phyloP scores from a whole-genome alignment of 1,139 yeast species.

The Debaryomycetaceae sp. region DNA sequence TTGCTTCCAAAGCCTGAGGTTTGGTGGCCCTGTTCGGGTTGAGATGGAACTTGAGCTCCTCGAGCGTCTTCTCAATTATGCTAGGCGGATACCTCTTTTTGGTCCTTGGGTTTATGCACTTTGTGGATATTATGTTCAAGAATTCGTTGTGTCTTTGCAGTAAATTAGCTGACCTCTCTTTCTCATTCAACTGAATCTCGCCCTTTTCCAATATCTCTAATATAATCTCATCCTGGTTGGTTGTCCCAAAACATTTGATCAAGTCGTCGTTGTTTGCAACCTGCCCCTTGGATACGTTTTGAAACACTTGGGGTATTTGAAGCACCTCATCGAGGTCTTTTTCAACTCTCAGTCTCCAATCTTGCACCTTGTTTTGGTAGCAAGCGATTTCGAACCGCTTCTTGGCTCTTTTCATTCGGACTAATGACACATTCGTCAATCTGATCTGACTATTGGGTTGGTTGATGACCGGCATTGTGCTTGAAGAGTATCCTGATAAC shows the following conservation, averaged over 20 bases:
- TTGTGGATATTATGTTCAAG: slow-evolving; percentile 77
- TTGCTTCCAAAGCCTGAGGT: slow-evolving; percentile 88
- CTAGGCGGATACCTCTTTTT: slow-evolving; percentile 92
- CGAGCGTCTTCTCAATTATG: slow-evolving; percentile 84
- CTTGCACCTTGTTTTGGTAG: slow-evolving; percentile 95
- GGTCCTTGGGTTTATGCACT: slow-evolving; percentile 86
- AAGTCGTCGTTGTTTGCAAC: slow-evolving; percentile 89
- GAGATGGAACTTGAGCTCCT: slow-evolving; percentile 77
- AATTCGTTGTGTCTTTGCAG: slow-evolving; percentile 81
- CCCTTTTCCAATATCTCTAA: slow-evolving; percentile 83
- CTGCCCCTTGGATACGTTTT: slow-evolving; percentile 91
- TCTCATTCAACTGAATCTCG: slow-evolving; percentile 90
- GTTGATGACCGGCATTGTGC: slow-evolving; percentile 56
- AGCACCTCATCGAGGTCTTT: slow-evolving; percentile 93
- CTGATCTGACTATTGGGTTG: slow-evolving; percentile 89
- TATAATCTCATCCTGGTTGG: slow-evolving; percentile 70
- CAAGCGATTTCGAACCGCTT: slow-evolving; percentile 94
- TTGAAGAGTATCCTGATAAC: not conserved
- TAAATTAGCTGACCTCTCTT: slow-evolving; percentile 78
- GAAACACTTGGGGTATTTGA: slow-evolving; percentile 92
- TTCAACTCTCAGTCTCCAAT: slow-evolving; percentile 85
- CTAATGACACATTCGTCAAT: slow-evolving; percentile 90
- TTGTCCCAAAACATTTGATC: slow-evolving; percentile 67
- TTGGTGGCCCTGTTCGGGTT: slow-evolving; percentile 80
- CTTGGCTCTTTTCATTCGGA: slow-evolving; percentile 84